Evolutionary conservation across 805 yeast genomes (phyloP), one percentile per base, ranked within the genome.

Genomic region (Dipodascopsis uninucleata): DNA sequence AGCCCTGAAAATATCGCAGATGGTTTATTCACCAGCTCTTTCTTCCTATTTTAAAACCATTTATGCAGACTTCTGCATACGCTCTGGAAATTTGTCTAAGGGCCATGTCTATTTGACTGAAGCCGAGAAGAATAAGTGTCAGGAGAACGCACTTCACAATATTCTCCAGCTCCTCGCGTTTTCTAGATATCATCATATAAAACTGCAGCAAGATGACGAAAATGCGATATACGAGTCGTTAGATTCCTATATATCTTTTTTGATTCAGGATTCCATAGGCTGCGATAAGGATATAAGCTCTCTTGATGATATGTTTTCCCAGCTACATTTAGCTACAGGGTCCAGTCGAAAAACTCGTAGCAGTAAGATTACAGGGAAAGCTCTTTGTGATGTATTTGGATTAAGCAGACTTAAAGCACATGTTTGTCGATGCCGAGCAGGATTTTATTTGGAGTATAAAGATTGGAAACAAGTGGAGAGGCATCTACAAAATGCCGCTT

Each of bases 1-100:
- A 44, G 33, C 49, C 3, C 9, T 59, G 61, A 29, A 56, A 46
- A 17, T 65, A 57, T 36, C 44, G 60, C 9, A 61, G 58, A 32
- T 56, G 39, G 2, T 40, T 52, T 5, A 47, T 28, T 16, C 41
- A 18, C 5, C 31, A 36, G 16, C 56, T 56, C 3, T 14, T 60
- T 5, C 38, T 49, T 16, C 59, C 51, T 38, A 49, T 58, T 28
- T 24, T 33, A 37, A 36, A 36, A 18, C 47, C 5, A 17, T 28
- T 2, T 39, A 40, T 5, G 45, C 45, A 6, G 50, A 52, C 17
- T 52, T 49, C 3, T 39, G 57, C 14, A 38, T 50, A 16, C 45
- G 47, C 12, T 21, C 40, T 9, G 56, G 46, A 4, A 48, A 42
- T 14, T 17, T 45, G 4, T n/a, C 28, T n/a, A 46, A 43, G 24